phyloP scores from a whole-genome alignment of 2,329 filamentous ascomycete species.

The Aspergillus sojae region DNA sequence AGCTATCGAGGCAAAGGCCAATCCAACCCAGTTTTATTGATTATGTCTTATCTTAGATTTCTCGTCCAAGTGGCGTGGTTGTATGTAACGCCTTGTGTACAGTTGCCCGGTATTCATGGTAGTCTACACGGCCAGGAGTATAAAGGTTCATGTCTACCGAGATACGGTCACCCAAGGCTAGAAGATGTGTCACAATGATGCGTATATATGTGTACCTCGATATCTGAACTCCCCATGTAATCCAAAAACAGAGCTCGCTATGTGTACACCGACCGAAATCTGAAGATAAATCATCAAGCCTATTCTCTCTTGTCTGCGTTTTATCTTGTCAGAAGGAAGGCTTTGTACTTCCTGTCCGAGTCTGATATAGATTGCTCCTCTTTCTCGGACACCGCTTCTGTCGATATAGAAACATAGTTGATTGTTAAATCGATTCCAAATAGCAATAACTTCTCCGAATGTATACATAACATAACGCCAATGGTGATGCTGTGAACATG shows the following conservation, averaged over 20 bases:
- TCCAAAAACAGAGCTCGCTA: neutral
- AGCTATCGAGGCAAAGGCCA: conserved; percentile 16
- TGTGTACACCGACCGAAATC: neutral
- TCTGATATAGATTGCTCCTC: neutral
- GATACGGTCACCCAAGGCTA: neutral
- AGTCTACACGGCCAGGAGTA: neutral
- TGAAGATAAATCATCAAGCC: neutral
- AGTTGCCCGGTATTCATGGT: neutral
- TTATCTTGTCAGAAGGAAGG: neutral
- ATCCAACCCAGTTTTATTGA: conserved; percentile 7
- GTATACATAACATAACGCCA: neutral
- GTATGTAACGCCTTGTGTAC: neutral
- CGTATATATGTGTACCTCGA: neutral
- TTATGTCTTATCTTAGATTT: neutral
- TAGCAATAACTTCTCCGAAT: neutral
- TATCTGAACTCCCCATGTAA: neutral
- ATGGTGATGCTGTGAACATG: neutral
- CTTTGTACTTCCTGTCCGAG: neutral
- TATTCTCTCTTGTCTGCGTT: neutral
- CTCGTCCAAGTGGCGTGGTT: neutral
- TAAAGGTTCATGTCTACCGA: neutral
- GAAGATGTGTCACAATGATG: neutral
- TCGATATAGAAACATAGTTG: neutral
- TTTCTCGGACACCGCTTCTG: neutral
- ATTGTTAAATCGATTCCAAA: neutral